phyloP scores from a whole-genome alignment of 495 filamentous ascomycete genomes.

The Margaritispora aquatica region DNA sequence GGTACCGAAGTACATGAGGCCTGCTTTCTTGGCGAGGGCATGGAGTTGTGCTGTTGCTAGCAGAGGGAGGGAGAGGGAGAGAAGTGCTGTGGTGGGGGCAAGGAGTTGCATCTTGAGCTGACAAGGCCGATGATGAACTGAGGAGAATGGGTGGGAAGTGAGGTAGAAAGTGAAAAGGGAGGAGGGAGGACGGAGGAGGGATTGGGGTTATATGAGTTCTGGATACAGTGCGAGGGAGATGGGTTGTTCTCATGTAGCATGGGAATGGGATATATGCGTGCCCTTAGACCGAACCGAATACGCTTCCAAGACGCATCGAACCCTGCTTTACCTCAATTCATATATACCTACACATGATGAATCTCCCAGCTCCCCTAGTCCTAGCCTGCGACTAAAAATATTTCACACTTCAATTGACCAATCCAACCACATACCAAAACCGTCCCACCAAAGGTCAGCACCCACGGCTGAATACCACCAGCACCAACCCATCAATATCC shows the following conservation, averaged over 20 bases:
- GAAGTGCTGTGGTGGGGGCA: neutral
- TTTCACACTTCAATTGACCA: neutral
- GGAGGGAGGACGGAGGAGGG: neutral
- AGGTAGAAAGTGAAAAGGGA: neutral
- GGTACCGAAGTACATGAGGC: conserved; percentile 42
- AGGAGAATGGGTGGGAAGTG: too few relatives aligned
- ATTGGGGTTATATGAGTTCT: neutral
- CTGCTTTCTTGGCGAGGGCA: conserved; percentile 32
- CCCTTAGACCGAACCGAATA: neutral
- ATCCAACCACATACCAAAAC: neutral
- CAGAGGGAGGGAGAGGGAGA: neutral
- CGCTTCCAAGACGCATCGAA: too few relatives aligned
- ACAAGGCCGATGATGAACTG: too few relatives aligned
- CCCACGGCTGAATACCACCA: neutral
- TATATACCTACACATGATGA: too few relatives aligned
- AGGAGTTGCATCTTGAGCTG: conserved; percentile 11
- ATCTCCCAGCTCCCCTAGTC: too few relatives aligned
- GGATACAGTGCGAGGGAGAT: neutral
- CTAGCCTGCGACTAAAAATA: too few relatives aligned
- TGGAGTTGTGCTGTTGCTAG: conserved; percentile 30
- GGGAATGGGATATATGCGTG: too few relatives aligned
- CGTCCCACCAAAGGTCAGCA: neutral
- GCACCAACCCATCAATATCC: neutral
- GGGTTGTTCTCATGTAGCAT: too few relatives aligned
- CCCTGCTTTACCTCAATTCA: too few relatives aligned